Conservation (phyloP, 805 yeast genomes). For the Saturnispora zaruensis region DNA sequence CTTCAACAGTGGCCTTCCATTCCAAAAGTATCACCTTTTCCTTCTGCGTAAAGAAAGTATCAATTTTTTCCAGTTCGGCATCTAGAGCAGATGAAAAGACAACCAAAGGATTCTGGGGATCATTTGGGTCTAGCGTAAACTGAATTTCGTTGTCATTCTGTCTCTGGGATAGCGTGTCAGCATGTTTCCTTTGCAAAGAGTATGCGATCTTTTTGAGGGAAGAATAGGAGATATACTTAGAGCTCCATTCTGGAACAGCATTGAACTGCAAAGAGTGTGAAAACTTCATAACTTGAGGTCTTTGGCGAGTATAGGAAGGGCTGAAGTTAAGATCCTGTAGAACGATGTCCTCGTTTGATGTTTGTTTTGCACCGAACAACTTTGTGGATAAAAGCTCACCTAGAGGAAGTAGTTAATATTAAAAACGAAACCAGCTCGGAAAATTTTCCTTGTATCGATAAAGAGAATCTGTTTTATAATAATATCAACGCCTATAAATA, state of each 20-base stretch:
- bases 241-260: constrained; percentile 98
- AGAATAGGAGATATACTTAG: constrained; percentile 84
- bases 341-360: not conserved
- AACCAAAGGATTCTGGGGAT: constrained; percentile 37
- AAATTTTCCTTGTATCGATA: not conserved
- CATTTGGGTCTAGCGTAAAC: constrained; percentile 27
- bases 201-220: constrained; percentile 79
- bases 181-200: constrained; percentile 61
- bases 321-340: constrained; percentile 4
- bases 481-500: constrained; percentile 9
- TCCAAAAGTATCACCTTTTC: constrained; percentile 49
- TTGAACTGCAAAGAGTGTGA: constrained; percentile 92
- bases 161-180: constrained; percentile 21
- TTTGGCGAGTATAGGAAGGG: not conserved
- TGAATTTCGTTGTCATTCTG: constrained; percentile 22
- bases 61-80: constrained; percentile 67
- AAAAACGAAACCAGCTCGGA: not conserved
- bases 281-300: constrained; percentile 60
- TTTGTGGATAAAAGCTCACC: not conserved
- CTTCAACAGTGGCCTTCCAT: constrained; percentile 50
- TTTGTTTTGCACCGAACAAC: not conserved
- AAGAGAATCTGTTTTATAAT: not conserved
- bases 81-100: constrained; percentile 70
- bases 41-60: constrained; percentile 60
- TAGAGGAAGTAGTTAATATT: not conserved